phyloP scores from a whole-genome alignment of 257 asterid species.

The Ballota nigra region DNA sequence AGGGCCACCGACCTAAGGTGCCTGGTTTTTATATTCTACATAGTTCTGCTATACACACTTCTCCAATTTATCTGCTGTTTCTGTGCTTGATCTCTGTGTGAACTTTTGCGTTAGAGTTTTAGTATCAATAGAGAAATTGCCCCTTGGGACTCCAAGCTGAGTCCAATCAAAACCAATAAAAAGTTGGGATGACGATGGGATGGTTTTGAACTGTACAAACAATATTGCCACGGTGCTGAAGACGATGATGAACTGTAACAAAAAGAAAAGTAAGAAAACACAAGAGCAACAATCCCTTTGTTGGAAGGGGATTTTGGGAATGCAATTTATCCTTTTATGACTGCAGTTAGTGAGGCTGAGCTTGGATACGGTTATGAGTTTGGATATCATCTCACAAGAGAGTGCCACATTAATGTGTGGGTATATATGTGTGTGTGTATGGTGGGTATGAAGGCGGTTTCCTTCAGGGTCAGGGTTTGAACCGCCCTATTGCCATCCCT shows the following conservation, averaged over 20 bases:
- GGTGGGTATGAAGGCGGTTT: neutral
- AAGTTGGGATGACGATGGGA: neutral
- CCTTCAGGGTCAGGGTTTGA: neutral
- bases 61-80: neutral
- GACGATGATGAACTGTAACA: neutral
- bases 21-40: conserved; percentile 2
- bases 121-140: neutral
- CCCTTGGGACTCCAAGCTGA: neutral
- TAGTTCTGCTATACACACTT: neutral
- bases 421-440: no score
- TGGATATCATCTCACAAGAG: neutral
- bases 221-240: neutral
- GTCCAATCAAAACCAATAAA: conserved; percentile 10
- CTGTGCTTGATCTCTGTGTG: neutral
- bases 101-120: neutral
- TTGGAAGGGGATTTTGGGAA: neutral
- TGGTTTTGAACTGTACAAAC: neutral
- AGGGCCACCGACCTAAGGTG: neutral
- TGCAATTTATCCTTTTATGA: neutral
- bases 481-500: neutral
- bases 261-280: neutral
- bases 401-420: neutral
- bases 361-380: neutral
- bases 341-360: neutral
- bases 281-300: neutral